Base-by-base conservation (phyloP, 768 basidiomycete genomes). In the Filobasidium floriforme region DNA sequence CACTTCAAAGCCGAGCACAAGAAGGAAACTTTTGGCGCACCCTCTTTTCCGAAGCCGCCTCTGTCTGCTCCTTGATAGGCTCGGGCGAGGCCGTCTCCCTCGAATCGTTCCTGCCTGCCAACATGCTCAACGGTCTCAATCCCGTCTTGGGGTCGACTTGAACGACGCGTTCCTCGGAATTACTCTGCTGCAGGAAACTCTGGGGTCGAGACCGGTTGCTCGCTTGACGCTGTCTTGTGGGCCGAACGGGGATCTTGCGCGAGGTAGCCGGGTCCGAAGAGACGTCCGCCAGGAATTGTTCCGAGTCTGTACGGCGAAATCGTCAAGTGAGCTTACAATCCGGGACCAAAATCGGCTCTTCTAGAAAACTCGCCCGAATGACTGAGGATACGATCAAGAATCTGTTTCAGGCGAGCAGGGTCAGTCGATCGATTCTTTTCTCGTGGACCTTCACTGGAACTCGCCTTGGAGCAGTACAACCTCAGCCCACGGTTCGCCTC, bases 401-500 rank as follows among this genome's bases (percentile, higher is more conserved):
- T 98, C 83, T 77, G 54, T 10, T 4, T 49, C 24, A 24, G 5
- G 28, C 19, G n/a, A 37, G 14, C 9, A 29, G 1, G 29, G 51
- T 22, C 63, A 40, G 59, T 7, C 14, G 11, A 19, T 24, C 15
- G 12, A 64, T 15, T 57, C 10, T 18, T n/a, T n/a, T n/a, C n/a
- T n/a, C n/a, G n/a, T n/a, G n/a, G n/a, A n/a, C n/a, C n/a, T n/a
- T n/a, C n/a, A n/a, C n/a, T n/a, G n/a, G n/a, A n/a, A 63, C 71
- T 62, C 43, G 74, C 76, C 70, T 97, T 98, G 55, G 90, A 92
- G 4, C 93, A 92, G 74, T 98, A 98, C 46, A 97, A 80, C 19
- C 91, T 91, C 14, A 98, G 81, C 0, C 93, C 93, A 77, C 94
- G 94, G 82, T 96, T 97, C 52, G 91, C 91, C 76, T 96, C 93